A percentile compares a stretch with the other conserved stretches of the same genome.
Evolutionary conservation across 192 early-diverging fungal genomes (phyloP).

Genomic region (Endogone sp.): DNA sequence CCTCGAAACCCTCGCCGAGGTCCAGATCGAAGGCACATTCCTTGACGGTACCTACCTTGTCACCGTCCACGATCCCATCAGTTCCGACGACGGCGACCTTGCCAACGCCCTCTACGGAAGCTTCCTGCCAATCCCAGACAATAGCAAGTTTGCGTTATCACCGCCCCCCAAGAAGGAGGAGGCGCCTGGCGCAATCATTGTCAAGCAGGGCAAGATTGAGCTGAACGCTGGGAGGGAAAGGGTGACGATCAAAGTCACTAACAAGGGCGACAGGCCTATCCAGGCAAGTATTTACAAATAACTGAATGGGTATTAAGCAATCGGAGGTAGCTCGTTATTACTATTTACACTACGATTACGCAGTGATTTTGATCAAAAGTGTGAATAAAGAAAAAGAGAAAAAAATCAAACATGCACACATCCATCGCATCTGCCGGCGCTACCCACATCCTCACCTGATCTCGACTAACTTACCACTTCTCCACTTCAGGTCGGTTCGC

Average conservation of each 20-base stretch:
- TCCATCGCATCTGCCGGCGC: too few species aligned
- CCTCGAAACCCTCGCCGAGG: slow-evolving; percentile 65
- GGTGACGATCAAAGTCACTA: slow-evolving; percentile 70
- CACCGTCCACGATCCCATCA: slow-evolving; percentile 90
- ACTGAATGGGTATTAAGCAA: slow-evolving; percentile 5
- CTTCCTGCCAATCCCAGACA: slow-evolving; percentile 74
- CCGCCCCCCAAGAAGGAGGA: slow-evolving; percentile 34
- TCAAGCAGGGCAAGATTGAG: slow-evolving; percentile 60
- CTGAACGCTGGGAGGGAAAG: slow-evolving; percentile 79
- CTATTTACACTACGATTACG: neutral
- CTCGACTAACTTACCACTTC: neutral
- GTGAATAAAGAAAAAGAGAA: too few species aligned
- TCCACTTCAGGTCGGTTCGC: slow-evolving; percentile 74
- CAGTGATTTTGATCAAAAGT: too few species aligned
- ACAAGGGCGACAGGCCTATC: slow-evolving; percentile 92
- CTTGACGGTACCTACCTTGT: slow-evolving; percentile 92
- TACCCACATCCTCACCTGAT: too few species aligned
- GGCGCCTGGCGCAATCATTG: slow-evolving; percentile 66
- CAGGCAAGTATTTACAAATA: slow-evolving; percentile 57
- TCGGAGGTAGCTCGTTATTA: neutral
- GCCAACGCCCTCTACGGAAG: slow-evolving; percentile 84
- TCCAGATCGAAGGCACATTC: slow-evolving; percentile 92
- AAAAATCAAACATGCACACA: too few species aligned
- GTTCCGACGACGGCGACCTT: slow-evolving; percentile 76
- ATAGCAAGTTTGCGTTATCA: slow-evolving; percentile 45